These are phyloP conservation scores for Wickerhamomyces subpelliculosus DNA, from an alignment of 805 yeast species.

Conservation along the genomic window DNA sequence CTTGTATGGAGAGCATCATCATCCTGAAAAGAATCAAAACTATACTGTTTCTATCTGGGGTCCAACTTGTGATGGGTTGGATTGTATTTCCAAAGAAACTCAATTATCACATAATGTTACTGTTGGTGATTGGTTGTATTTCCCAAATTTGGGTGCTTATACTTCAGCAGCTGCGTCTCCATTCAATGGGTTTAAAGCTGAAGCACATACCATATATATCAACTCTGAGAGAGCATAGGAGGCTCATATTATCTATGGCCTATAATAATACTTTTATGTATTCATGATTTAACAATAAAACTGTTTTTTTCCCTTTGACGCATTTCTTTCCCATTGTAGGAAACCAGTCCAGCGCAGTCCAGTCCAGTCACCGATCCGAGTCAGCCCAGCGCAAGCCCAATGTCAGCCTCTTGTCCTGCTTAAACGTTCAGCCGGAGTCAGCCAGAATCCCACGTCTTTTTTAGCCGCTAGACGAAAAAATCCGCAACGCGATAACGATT, in stretches of 20 bases:
- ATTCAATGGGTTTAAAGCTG: slow-evolving; percentile 80
- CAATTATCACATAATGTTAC: slow-evolving; percentile 51
- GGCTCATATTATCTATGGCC: no score
- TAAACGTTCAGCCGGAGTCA: no score
- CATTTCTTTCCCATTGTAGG: not conserved
- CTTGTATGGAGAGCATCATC: slow-evolving; percentile 27
- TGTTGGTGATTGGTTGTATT: slow-evolving; percentile 91
- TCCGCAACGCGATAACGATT: no score
- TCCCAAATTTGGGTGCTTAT: slow-evolving; percentile 82
- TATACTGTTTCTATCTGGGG: slow-evolving; percentile 82
- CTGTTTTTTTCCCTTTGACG: not conserved
- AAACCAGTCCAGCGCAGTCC: no score
- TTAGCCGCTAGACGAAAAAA: no score
- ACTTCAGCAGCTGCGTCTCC: slow-evolving; percentile 88
- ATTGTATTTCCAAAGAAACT: slow-evolving; percentile 57
- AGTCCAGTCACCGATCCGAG: no score
- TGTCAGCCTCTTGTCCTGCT: no score
- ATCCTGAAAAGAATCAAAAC: slow-evolving; percentile 8
- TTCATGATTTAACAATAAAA: not conserved
- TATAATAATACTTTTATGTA: not conserved
- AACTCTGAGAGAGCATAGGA: slow-evolving; percentile 36
- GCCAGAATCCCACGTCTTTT: no score
- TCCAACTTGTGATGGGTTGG: slow-evolving; percentile 96
- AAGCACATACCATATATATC: slow-evolving; percentile 57
- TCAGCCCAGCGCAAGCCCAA: no score